Percentiles rank a stretch among this genome's conserved stretches.
phyloP scores from a whole-genome alignment of 495 filamentous ascomycete species.

The Hamigera avellanea region DNA sequence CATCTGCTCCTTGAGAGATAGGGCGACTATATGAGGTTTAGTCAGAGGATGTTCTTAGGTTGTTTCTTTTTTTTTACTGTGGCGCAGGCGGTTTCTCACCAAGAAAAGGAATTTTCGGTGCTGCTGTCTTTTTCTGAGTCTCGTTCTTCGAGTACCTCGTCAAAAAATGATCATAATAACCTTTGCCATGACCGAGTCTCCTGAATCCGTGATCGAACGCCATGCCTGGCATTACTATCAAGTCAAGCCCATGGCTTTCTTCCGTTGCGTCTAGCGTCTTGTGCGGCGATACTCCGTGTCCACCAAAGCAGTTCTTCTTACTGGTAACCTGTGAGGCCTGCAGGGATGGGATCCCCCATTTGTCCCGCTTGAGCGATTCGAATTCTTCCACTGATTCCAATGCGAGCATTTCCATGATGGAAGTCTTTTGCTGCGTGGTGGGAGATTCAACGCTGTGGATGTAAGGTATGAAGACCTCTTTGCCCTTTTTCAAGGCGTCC shows the following conservation, averaged over 20 bases:
- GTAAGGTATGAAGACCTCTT: conserved; percentile 85
- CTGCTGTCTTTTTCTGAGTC: conserved; percentile 22
- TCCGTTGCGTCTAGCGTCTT: conserved; percentile 9
- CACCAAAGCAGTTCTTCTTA: conserved; percentile 60
- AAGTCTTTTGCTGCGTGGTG: conserved; percentile 31
- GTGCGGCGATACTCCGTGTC: conserved; percentile 15
- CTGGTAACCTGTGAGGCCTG: conserved; percentile 44
- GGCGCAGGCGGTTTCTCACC: conserved; percentile 30
- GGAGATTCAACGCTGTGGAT: conserved; percentile 48
- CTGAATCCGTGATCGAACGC: conserved; percentile 71
- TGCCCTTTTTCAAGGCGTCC: conserved; percentile 65
- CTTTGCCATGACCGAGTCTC: conserved; percentile 87
- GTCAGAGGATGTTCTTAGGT: conserved; percentile 7
- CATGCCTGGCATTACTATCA: conserved; percentile 89
- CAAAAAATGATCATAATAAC: conserved; percentile 93
- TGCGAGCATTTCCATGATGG: conserved; percentile 88
- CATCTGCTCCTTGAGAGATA: conserved; percentile 81
- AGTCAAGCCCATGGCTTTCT: conserved; percentile 51
- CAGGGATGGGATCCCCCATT: conserved; percentile 87
- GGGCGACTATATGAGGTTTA: conserved; percentile 50
- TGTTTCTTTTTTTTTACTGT: conserved; percentile 5
- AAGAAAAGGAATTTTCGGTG: conserved; percentile 50
- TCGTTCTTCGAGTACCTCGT: conserved; percentile 48
- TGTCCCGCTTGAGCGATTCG: conserved; percentile 59
- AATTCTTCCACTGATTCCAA: conserved; percentile 64